Evolutionary conservation across 768 basidiomycete genomes (phyloP).

Genomic region (Punctularia strigosozonata): DNA sequence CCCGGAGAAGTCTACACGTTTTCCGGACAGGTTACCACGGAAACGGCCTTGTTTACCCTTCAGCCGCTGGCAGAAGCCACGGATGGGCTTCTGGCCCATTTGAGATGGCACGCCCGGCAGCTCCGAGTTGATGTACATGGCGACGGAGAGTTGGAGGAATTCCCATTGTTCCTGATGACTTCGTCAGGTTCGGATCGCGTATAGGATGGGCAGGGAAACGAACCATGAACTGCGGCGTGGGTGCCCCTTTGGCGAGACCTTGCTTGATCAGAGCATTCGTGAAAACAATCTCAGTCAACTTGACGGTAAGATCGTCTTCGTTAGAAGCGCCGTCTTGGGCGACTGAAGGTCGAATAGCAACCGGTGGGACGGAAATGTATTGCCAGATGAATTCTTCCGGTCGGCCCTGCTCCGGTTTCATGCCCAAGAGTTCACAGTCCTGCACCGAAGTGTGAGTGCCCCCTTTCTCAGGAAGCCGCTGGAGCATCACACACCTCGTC

Average conservation of each 20-base stretch:
- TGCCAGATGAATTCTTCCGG: constrained; percentile 99
- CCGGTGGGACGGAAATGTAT: constrained; percentile 95
- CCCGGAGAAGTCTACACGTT: constrained; percentile 97
- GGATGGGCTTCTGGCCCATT: constrained; percentile 85
- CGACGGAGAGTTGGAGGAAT: constrained; percentile 86
- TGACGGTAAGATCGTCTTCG: constrained; percentile 96
- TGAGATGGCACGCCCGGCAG: constrained; percentile 85
- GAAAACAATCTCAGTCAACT: constrained; percentile 93
- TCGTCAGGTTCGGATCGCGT: too few relatives aligned
- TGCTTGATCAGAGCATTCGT: constrained; percentile 89
- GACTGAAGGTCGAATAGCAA: constrained; percentile 94
- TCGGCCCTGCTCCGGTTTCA: constrained; percentile 78
- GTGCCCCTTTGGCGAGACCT: constrained; percentile 77
- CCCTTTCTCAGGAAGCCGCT: too few relatives aligned
- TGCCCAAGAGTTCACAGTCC: constrained; percentile 92
- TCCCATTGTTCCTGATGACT: constrained; percentile 96
- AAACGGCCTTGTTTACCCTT: constrained; percentile 99
- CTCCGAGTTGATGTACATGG: constrained; percentile 98
- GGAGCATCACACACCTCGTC: constrained; percentile 69
- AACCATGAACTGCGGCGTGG: constrained; percentile 85
- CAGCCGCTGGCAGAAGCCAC: constrained; percentile 93
- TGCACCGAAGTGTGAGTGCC: too few relatives aligned
- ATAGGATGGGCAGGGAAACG: constrained; percentile 4
- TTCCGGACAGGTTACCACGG: constrained; percentile 94
- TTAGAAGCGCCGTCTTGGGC: constrained; percentile 97